Evolutionary conservation across 345 rosid genomes (phyloP), one percentile per base, ranked within the genome.

Genomic region (Eutrema japonicum): DNA sequence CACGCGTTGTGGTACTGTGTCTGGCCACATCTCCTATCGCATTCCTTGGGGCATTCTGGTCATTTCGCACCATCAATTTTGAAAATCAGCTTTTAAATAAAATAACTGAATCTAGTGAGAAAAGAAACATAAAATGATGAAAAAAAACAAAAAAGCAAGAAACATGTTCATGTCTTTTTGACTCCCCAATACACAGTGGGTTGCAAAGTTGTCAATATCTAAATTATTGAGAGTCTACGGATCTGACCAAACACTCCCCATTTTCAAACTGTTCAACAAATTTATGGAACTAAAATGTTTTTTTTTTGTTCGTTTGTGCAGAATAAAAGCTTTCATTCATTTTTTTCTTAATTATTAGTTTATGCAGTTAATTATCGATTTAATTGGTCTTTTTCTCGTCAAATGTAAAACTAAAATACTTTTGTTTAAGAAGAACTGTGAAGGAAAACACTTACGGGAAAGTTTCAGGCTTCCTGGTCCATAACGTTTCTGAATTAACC

Each of bases 1-100:
- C 96, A 89, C 4, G 89, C 80, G 41, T 88, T 83, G 54, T 77
- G 77, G 81, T 84, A 72, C 22, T 87, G 84, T 26, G 93, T 89
- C 46, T 64, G 7, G 27, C 80, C 30, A 71, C 96, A 90, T 62
- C 96, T 88, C 73, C 70, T 79, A 27, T 74, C 13, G 80, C 96
- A 90, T 63, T 78, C 77, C 13, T 83, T 70, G 10, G 87, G 86
- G 60, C 96, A 89, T 66, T 89, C 96, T 89, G 96, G 58, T 73
- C 73, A 83, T 76, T 73, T 29, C 46, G 38, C 0, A 36, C 2
- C 14, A 27, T 8, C 53, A 42, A 10, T 14, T 11, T 52, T 7
- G 5, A 4, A 37, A 62, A 9, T 54, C 9, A 54, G 64, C 10
- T 18, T 18, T 18, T 47, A 11, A 1, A 16, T n/a, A 11, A 32